phyloP scores from a whole-genome alignment of 176 grass and related monocot genomes.

The Musa schizocarpa region DNA sequence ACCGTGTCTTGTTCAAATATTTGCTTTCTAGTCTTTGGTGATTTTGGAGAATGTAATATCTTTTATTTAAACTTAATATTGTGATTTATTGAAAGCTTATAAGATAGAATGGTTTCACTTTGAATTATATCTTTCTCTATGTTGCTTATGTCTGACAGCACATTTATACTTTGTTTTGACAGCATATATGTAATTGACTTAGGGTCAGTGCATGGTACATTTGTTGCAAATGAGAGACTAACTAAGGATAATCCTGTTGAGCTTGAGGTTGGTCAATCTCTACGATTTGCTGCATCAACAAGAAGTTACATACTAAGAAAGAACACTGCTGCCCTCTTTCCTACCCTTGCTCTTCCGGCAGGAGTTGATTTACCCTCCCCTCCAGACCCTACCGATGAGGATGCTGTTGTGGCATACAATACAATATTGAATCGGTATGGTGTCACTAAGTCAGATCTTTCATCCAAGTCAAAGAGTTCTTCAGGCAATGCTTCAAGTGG shows the following conservation, averaged over 20 bases:
- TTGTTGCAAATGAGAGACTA: constrained; percentile 93
- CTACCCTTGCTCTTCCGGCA: constrained; percentile 37
- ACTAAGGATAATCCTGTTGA: constrained; percentile 80
- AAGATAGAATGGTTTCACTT: not conserved
- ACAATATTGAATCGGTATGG: constrained; percentile 93
- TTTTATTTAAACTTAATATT: not conserved
- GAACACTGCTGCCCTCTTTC: constrained; percentile 56
- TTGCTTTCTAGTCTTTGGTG: too few species aligned
- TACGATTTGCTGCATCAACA: constrained; percentile 87
- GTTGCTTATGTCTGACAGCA: not conserved
- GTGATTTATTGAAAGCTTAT: not conserved
- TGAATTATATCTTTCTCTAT: not conserved
- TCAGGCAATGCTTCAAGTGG: constrained; percentile 16
- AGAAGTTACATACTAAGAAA: constrained; percentile 76
- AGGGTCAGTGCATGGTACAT: constrained; percentile 92
- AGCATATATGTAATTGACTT: constrained; percentile 93
- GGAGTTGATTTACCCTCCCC: constrained; percentile 85
- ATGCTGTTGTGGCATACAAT: constrained; percentile 87
- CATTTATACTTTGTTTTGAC: constrained; percentile 15
- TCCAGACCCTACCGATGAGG: constrained; percentile 77
- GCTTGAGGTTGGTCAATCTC: constrained; percentile 90
- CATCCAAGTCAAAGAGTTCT: constrained; percentile 30
- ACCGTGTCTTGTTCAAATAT: too few species aligned
- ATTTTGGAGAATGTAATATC: too few species aligned
- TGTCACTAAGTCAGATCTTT: constrained; percentile 35